Evolutionary conservation across 2,329 filamentous ascomycete species (phyloP), one percentile per base, ranked within the genome.

Genomic region (Diaporthe aspalathi): DNA sequence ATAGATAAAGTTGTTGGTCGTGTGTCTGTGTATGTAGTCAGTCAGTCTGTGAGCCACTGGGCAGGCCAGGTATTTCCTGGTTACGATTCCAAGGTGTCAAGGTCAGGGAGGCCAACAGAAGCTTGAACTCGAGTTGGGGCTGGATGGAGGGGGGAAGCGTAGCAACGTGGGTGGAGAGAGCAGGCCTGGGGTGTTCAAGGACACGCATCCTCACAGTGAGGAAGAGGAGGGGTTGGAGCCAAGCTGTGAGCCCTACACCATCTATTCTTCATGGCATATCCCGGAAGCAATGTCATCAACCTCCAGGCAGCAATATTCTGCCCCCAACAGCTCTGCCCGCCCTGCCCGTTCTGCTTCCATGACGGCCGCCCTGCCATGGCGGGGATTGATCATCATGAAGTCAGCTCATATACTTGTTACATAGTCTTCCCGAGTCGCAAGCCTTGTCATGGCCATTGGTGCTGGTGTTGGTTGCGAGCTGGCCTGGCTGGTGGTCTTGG

Each of bases 101-200:
- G 60, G 57, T 49, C 57, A 63, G 43, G 60, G 60, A 9, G 38
- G 60, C 60, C 60, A 49, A 63, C 60, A 3, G 60, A 63, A 63
- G 60, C 60, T 63, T 63, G 43, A 49, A 47, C 60, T 49, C n/a
- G 60, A 49, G 27, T 49, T 63, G 14, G 60, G 49, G 43, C 49
- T 49, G 20, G 27, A 49, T 22, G 38, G 56, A 60, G 56, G 38
- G 57, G 38, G 9, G n/a, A n/a, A 38, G 35, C 35, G 35, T 38
- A 32, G 27, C n/a, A 45, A 24, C 32, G 43, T 9, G 16, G 38
- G 54, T 60, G 54, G 54, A 43, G 43, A 24, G 60, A 50, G 32
- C n/a, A 2, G 60, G 12, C 5, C 7, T 38, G 35, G 29, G 27
- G 60, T 43, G 49, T 35, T n/a, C n/a, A n/a, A n/a, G n/a, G n/a